A percentile compares a stretch with the other conserved stretches of the same genome.
Conservation (phyloP, 805 yeast genomes). For the Schwanniomyces polymorphus region DNA sequence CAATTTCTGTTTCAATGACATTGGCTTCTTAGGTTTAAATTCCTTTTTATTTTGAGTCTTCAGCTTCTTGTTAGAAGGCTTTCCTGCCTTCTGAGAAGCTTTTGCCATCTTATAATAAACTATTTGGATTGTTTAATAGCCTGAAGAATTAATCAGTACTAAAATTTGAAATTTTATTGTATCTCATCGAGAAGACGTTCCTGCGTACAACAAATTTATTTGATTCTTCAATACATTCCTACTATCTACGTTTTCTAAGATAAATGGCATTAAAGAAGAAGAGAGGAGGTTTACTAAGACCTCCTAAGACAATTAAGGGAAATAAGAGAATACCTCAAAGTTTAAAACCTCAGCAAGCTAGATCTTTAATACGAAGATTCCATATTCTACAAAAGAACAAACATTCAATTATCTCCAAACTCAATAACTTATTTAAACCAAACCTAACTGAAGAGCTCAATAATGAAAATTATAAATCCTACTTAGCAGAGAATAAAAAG, state of each 20-base stretch:
- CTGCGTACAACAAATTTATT: background rate
- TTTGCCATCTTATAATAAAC: background rate
- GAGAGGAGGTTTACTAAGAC: slow-evolving; percentile 25
- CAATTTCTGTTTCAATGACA: slow-evolving; percentile 29
- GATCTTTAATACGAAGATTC: slow-evolving; percentile 74
- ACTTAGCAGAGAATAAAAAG: slow-evolving; percentile 5
- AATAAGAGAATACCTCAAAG: slow-evolving; percentile 34
- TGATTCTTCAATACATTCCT: background rate
- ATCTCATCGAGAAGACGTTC: slow-evolving; percentile 2
- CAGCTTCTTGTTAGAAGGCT: background rate
- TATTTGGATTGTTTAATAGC: background rate
- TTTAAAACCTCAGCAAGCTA: slow-evolving; percentile 68
- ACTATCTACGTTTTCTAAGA: background rate
- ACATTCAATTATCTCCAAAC: slow-evolving; percentile 35
- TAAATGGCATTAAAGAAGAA: slow-evolving; percentile 11
- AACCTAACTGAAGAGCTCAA: slow-evolving; percentile 13
- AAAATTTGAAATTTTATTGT: background rate
- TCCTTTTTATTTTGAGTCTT: background rate
- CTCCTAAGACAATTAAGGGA: slow-evolving; percentile 33
- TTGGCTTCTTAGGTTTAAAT: slow-evolving; percentile 8
- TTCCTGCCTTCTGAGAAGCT: background rate
- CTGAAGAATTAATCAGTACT: no score
- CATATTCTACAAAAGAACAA: slow-evolving; percentile 68
- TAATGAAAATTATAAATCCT: slow-evolving; percentile 17
- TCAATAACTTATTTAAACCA: slow-evolving; percentile 13